Base-by-base conservation (phyloP, 768 basidiomycete genomes). In the Leccinum imitatum region DNA sequence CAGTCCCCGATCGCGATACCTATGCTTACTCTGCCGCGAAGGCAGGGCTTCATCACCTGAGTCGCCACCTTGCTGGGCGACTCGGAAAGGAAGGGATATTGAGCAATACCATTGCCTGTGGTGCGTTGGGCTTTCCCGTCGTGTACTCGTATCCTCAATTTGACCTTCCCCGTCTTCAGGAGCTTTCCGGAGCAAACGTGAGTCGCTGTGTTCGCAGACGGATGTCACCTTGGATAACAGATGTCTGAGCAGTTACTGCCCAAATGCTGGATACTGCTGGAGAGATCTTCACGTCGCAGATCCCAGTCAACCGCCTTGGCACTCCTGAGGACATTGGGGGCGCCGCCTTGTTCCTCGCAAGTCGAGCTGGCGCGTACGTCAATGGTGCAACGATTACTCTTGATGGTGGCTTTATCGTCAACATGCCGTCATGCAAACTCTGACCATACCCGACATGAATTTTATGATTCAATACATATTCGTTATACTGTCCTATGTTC, bases 1-100 rank as follows among this genome's bases (percentile, higher is more conserved):
- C 67, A 19, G 80, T 86, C 4, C 84, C 84, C 2, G 71, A 75
- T 23, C 78, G 82, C 59, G 84, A 88, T 62, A 87, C 86, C 2
- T 87, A 84, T 61, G 84, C 86, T 0, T 87, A 88, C 66, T 80
- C 84, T 33, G 81, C 85, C 4, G 82, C 82, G n/a, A 89, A 89
- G 67, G 84, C 82, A 6, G 84, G 77, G 3, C 70, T 86, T 55
- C 82, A 84, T 67, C 86, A 87, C 57, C 71, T 87, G 30, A 84
- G 83, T 58, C 76, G 83, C 21, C 80, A 84, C 60, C 76, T 89
- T 27, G 87, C 81, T 0, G 79, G 78, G 25, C 73, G 83, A 6
- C 77, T 88, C 7, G 87, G 86, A 0, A 73, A 67, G 56, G 82
- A 86, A 57, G 80, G 82, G 0, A 83, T 89, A 65, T 78, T 80